These are phyloP conservation scores for Digitaria exilis DNA, from an alignment of 202 grass and related monocot species.

Conservation along the genomic window DNA sequence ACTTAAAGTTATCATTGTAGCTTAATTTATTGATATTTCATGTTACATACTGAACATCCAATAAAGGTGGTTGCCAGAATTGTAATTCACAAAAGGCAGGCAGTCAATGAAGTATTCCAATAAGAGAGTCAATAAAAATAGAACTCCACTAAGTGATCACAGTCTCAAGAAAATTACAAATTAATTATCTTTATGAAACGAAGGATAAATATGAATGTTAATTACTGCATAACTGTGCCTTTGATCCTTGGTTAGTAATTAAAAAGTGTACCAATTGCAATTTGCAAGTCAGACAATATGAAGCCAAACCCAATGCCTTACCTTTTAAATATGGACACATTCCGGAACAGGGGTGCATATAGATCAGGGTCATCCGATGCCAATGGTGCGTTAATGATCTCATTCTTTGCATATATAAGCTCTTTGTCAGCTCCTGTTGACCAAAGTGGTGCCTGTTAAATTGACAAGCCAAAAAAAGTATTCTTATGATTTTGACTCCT, in stretches of 20 bases:
- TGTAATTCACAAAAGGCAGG: background rate
- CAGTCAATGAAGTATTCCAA: background rate
- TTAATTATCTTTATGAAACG: background rate
- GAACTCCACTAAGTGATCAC: background rate
- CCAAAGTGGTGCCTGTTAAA: slow-evolving; percentile 61
- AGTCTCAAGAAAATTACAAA: slow-evolving; percentile 13
- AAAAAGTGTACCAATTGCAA: background rate
- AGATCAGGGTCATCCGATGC: slow-evolving; percentile 61
- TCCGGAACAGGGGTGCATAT: slow-evolving; percentile 66
- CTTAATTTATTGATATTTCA: background rate
- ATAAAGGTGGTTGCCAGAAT: background rate
- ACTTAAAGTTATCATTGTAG: background rate
- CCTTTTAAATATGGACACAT: slow-evolving; percentile 75
- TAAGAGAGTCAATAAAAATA: background rate
- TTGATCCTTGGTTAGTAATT: background rate
- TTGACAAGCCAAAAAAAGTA: slow-evolving; percentile 14
- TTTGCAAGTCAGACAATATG: slow-evolving; percentile 9
- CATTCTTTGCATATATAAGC: slow-evolving; percentile 77
- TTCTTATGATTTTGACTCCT: slow-evolving; percentile 1
- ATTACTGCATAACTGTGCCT: background rate
- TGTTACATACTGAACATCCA: background rate
- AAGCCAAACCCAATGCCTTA: slow-evolving; percentile 21
- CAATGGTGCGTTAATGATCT: slow-evolving; percentile 55
- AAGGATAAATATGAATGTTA: background rate
- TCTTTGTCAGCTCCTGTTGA: slow-evolving; percentile 69